Percentiles rank a stretch among this genome's conserved stretches.
Conservation (phyloP, 192 early-diverging fungal species). For the Coemansia sp. region DNA sequence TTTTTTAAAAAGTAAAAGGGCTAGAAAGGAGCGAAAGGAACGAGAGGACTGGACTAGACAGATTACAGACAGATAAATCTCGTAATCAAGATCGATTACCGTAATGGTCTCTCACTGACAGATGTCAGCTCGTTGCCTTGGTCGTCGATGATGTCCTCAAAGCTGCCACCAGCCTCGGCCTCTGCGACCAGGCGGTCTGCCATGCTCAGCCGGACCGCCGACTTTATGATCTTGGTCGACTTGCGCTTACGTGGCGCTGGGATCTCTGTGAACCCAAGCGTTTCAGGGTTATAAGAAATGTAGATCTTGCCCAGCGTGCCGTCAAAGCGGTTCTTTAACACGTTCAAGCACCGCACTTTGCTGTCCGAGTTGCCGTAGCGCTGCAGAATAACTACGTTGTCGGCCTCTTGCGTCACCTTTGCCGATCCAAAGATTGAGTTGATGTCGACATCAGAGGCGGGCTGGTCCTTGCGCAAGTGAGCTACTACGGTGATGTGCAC, state of each 20-base stretch:
- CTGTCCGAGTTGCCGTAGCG: conserved; percentile 42
- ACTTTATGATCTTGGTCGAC: conserved; percentile 29
- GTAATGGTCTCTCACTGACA: neutral
- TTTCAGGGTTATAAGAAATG: conserved; percentile 48
- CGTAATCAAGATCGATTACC: conserved; percentile 1
- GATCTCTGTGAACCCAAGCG: conserved; percentile 43
- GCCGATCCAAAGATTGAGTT: conserved; percentile 73
- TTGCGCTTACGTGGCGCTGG: conserved; percentile 47
- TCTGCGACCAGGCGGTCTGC: conserved; percentile 36
- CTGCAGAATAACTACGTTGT: conserved; percentile 73
- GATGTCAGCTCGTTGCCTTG: conserved; percentile 1
- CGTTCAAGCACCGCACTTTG: conserved; percentile 59
- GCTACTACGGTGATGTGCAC: conserved; percentile 75
- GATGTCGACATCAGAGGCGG: conserved; percentile 61
- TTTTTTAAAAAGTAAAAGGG: neutral
- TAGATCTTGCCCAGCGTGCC: conserved; percentile 64
- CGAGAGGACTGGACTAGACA: neutral
- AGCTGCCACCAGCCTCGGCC: conserved; percentile 9
- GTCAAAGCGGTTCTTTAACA: conserved; percentile 74
- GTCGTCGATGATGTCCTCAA: conserved; percentile 8
- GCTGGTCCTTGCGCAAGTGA: conserved; percentile 67
- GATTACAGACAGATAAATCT: neutral
- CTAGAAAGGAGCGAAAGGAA: too few species aligned
- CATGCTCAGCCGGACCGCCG: conserved; percentile 31
- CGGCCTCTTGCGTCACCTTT: conserved; percentile 76